These are phyloP conservation scores for Aspergillus persii DNA, from an alignment of 2,329 filamentous ascomycete genomes.

Conservation along the genomic window DNA sequence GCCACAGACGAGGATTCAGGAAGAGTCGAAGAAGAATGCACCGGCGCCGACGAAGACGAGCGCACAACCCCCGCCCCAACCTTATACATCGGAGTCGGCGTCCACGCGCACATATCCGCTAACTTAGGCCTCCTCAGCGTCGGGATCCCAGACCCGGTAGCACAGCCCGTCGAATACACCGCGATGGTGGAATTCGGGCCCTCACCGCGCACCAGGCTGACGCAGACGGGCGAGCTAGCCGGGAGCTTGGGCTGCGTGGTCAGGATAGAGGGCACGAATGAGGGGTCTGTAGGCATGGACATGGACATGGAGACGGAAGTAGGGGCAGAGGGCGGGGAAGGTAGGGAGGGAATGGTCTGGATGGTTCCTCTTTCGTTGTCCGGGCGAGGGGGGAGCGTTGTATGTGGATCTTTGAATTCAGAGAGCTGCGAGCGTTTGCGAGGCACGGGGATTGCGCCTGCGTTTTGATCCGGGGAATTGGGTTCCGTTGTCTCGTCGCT, in stretches of 20 bases:
- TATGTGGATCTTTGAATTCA: no score
- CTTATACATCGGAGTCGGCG: background rate
- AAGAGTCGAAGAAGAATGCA: background rate
- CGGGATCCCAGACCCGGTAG: no score
- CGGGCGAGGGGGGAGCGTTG: no score
- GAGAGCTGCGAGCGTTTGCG: background rate
- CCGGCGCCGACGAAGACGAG: no score
- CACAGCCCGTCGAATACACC: no score
- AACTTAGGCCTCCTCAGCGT: background rate
- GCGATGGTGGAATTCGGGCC: background rate
- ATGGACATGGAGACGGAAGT: no score
- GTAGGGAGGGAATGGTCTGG: background rate
- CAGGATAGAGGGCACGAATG: background rate
- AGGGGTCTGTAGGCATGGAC: background rate
- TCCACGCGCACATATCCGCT: background rate
- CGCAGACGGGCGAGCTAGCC: background rate
- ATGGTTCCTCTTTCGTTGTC: background rate
- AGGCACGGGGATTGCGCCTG: background rate
- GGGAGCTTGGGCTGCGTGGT: background rate
- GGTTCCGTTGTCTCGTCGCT: no score
- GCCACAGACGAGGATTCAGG: background rate
- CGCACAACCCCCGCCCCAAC: background rate
- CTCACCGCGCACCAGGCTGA: background rate
- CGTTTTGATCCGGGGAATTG: no score
- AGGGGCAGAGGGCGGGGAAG: background rate